Evolutionary conservation across 176 grass and related monocot species (phyloP).

Genomic region (Oryza australiensis): DNA sequence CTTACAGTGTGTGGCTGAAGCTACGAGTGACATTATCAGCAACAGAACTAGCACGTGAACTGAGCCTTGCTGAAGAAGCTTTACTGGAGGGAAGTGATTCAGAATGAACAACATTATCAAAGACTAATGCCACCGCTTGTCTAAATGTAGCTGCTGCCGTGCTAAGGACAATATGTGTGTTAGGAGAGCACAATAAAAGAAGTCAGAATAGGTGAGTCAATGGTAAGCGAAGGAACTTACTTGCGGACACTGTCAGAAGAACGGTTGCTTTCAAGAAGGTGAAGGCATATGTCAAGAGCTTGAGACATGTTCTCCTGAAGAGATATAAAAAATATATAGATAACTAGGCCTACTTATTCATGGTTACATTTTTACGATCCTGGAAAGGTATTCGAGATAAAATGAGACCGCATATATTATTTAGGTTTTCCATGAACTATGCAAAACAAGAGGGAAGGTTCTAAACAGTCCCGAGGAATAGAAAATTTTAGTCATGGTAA

Average conservation of each 20-base stretch:
- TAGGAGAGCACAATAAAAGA: conserved; percentile 39
- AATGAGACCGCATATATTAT: conserved; percentile 1
- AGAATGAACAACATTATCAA: conserved; percentile 71
- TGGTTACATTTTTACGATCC: conserved; percentile 14
- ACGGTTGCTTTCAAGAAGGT: conserved; percentile 79
- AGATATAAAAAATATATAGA: conserved; percentile 34
- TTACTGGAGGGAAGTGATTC: conserved; percentile 94
- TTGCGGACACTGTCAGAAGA: conserved; percentile 96
- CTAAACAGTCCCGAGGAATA: conserved; percentile 20
- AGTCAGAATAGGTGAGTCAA: conserved; percentile 1
- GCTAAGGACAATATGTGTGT: conserved; percentile 55
- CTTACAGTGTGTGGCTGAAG: conserved; percentile 72
- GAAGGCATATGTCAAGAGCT: conserved; percentile 93
- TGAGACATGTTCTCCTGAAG: conserved; percentile 89
- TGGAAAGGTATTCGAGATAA: conserved; percentile 8
- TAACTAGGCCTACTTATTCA: conserved; percentile 22
- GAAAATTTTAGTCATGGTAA: neutral
- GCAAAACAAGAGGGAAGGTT: conserved; percentile 6
- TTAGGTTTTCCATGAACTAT: neutral
- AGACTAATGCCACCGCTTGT: conserved; percentile 95
- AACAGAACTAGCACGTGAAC: conserved; percentile 63
- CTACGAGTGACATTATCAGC: conserved; percentile 76
- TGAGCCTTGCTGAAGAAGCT: conserved; percentile 59
- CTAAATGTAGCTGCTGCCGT: conserved; percentile 99
- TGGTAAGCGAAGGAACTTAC: conserved; percentile 49